Percentiles rank a stretch among this genome's conserved stretches.
These are phyloP conservation scores for Phytophthora vignae DNA, from an alignment of 352 stramenopile genomes.

Conservation along the genomic window DNA sequence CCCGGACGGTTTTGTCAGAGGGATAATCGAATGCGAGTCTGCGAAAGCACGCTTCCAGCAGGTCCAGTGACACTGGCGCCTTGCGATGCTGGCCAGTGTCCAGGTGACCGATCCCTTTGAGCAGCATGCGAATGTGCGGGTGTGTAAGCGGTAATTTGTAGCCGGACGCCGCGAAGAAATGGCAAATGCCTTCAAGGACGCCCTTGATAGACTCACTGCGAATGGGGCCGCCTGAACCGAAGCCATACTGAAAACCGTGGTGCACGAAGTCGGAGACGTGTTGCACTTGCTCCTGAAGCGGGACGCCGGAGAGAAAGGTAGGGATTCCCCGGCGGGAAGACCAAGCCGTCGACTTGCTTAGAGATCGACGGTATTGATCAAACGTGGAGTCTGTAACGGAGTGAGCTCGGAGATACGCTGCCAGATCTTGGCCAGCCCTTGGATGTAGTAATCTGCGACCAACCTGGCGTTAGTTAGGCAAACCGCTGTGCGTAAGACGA, in stretches of 20 bases:
- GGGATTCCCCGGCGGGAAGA: conserved; percentile 2
- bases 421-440: conserved; percentile 9
- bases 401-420: conserved; percentile 19
- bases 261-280: conserved; percentile 13
- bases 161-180: no score
- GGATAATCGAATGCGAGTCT: no score
- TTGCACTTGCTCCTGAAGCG: neutral
- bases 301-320: neutral
- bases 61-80: no score
- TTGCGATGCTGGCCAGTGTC: no score
- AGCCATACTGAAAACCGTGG: conserved; percentile 1
- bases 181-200: no score
- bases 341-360: neutral
- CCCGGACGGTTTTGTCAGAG: neutral
- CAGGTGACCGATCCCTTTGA: no score
- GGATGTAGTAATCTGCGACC: conserved; percentile 4
- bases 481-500: conserved; percentile 3
- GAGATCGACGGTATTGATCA: neutral
- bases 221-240: no score
- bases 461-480: conserved; percentile 7
- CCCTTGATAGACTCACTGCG: no score
- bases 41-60: no score
- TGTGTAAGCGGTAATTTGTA: no score
- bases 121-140: no score
- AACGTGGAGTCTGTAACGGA: conserved; percentile 13